A percentile compares a stretch with the other conserved stretches of the same genome.
phyloP scores from a whole-genome alignment of 371 early-diverging fungal species.

The Syncephalastrum racemosum region DNA sequence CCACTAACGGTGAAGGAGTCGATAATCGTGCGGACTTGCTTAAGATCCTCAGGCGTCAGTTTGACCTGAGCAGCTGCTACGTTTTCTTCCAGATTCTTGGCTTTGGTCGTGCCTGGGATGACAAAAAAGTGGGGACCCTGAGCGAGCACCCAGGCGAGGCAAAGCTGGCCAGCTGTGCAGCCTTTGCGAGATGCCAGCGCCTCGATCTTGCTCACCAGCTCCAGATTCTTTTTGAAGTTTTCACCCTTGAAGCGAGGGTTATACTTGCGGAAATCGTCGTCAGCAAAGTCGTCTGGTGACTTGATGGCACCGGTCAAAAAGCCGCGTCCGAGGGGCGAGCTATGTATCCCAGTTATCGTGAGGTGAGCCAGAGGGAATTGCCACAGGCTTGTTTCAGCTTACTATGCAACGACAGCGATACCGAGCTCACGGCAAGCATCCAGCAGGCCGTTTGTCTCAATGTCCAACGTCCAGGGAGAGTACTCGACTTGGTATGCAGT shows the following conservation, averaged over 20 bases:
- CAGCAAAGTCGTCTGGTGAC: constrained; percentile 44
- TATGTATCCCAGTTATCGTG: neutral
- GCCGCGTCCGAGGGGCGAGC: constrained; percentile 58
- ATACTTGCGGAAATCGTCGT: constrained; percentile 42
- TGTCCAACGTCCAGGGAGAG: constrained; percentile 53
- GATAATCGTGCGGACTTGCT: constrained; percentile 38
- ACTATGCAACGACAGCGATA: constrained; percentile 56
- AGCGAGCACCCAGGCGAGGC: constrained; percentile 58
- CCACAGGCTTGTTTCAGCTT: neutral
- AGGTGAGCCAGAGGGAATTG: neutral
- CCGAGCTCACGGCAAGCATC: constrained; percentile 57
- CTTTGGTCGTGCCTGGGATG: constrained; percentile 54
- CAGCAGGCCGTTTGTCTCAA: constrained; percentile 51
- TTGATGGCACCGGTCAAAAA: constrained; percentile 54
- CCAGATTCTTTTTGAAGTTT: constrained; percentile 51
- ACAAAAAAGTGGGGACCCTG: constrained; percentile 44
- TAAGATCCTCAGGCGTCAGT: constrained; percentile 46
- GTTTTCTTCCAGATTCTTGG: constrained; percentile 58
- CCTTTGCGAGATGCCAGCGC: constrained; percentile 44
- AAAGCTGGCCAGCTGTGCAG: constrained; percentile 40
- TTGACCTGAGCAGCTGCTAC: constrained; percentile 30
- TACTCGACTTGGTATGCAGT: constrained; percentile 59
- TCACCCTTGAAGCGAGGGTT: constrained; percentile 53
- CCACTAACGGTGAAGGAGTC: constrained; percentile 6
- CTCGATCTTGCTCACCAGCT: constrained; percentile 49